Evolutionary conservation across 176 grass and related monocot species (phyloP).

Genomic region (Triticum urartu): DNA sequence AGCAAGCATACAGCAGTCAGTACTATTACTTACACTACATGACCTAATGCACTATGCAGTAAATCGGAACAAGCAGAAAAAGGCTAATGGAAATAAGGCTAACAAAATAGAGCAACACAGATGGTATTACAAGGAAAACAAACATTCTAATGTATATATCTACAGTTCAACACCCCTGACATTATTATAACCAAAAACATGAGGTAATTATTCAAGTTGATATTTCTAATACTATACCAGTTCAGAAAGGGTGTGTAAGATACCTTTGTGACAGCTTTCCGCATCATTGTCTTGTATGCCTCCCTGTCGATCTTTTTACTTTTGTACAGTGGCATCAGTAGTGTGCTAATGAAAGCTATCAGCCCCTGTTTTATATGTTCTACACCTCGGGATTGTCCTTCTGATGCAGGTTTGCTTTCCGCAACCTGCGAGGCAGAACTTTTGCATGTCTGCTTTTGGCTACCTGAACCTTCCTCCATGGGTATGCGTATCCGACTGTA

Average conservation of each 20-base stretch:
- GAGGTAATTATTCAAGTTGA: constrained; percentile 11
- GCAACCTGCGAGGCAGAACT: constrained; percentile 67
- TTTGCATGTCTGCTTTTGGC: constrained; percentile 56
- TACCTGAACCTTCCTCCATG: constrained; percentile 73
- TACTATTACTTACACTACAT: constrained; percentile 37
- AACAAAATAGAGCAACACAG: constrained; percentile 22
- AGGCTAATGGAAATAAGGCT: constrained; percentile 22
- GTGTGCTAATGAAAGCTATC: constrained; percentile 73
- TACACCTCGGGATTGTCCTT: constrained; percentile 57
- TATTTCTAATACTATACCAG: neutral
- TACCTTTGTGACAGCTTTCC: constrained; percentile 97
- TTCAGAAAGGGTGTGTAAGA: constrained; percentile 27
- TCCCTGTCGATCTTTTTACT: constrained; percentile 75
- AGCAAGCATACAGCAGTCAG: constrained; percentile 26
- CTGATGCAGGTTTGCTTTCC: constrained; percentile 70
- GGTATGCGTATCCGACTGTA: constrained; percentile 71
- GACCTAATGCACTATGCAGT: constrained; percentile 20
- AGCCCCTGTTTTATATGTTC: constrained; percentile 89
- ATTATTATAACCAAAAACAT: constrained; percentile 1
- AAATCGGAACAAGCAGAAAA: constrained; percentile 6
- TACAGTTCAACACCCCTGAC: constrained; percentile 11
- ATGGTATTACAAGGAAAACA: neutral
- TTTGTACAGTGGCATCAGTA: constrained; percentile 93
- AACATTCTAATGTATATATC: constrained; percentile 22
- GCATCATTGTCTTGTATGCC: constrained; percentile 86